Evolutionary conservation across 1,284 basidiomycete genomes (phyloP).

Genomic region (Leccinum huronense): DNA sequence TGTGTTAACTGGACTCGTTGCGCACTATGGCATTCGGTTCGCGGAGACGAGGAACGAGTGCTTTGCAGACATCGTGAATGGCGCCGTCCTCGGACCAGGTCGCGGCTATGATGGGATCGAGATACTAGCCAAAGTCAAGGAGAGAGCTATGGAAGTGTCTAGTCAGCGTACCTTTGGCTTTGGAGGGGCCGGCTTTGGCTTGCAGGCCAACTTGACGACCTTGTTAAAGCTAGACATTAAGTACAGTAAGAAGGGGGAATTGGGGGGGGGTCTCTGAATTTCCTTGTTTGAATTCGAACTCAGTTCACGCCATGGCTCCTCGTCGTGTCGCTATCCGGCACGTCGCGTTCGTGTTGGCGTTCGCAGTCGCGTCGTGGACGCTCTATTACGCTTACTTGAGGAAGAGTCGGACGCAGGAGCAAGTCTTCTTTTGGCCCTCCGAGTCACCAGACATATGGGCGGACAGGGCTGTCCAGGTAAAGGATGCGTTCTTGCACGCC

Average conservation of each 20-base stretch:
- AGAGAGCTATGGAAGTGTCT: not conserved
- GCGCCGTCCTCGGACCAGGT: conserved; percentile 93
- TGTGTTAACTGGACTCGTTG: conserved; percentile 15
- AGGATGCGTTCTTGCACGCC: conserved; percentile 59
- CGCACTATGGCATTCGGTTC: conserved; percentile 89
- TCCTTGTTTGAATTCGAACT: not conserved
- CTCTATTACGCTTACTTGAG: conserved; percentile 14
- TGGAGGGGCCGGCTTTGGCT: conserved; percentile 90
- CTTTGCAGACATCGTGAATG: conserved; percentile 88
- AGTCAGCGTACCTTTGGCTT: conserved; percentile 74
- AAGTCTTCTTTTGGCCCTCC: conserved; percentile 24
- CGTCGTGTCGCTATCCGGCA: conserved; percentile 32
- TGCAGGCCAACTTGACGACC: conserved; percentile 88
- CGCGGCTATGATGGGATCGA: conserved; percentile 91
- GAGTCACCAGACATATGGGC: conserved; percentile 45
- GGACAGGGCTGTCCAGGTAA: conserved; percentile 55
- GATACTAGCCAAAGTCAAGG: conserved; percentile 49
- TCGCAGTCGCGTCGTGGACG: conserved; percentile 26
- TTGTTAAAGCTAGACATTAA: conserved; percentile 76
- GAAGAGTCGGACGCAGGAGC: conserved; percentile 11
- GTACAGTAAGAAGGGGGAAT: not conserved
- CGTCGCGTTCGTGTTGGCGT: conserved; percentile 26
- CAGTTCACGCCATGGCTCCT: not conserved
- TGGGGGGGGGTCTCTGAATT: not conserved
- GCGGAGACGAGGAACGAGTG: conserved; percentile 77